Evolutionary conservation across 768 basidiomycete species (phyloP), one percentile per base, ranked within the genome.

Genomic region (Cyclocybe aegerita): DNA sequence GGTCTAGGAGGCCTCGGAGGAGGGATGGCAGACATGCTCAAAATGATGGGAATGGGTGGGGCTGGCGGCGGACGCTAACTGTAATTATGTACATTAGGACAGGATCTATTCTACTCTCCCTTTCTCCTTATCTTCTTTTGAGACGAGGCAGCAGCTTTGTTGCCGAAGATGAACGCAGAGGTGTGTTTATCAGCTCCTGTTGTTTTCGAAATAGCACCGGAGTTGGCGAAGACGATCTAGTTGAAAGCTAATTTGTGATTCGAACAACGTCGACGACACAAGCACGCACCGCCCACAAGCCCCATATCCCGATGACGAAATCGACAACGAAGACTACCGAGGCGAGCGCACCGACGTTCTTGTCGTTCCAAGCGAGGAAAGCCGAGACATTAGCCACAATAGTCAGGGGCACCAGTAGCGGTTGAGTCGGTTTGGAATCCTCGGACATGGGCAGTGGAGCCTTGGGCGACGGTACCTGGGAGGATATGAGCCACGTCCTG

Each of bases 101-200:
- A 39, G 50, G 49, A 52, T 50, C 53, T 39, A 50, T 39, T 49
- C 52, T 64, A 59, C 53, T 72, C 72, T 52, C 72, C 64, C 57
- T 65, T 76, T 63, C 70, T 78, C 81, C 79, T 81, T 48, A 68
- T 60, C 66, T 76, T 83, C 69, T 85, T 87, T 64, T 78, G 78
- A 16, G 69, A 70, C 7, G 83, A 85, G 3, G 86, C 85, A 12
- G 85, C 79, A 40, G 69, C 69, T 57, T 78, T 86, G 71, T 90
- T 93, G 2, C 86, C 81, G 62, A 93, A 93, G 15, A 91, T 70
- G 65, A 92, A 91, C 4, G 83, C 62, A 11, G 88, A 90, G 4
- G 89, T 93, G 54, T 80, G 81, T 60, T 91, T 91, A 69, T 91
- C 88, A 14, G 88, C 85, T 12, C 90, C 90, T 4, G 89, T 91